A percentile compares a stretch with the other conserved stretches of the same genome.
These are phyloP conservation scores for Kentomonas sorsogonicus DNA, from an alignment of 208 protist genomes.

Conservation along the genomic window DNA sequence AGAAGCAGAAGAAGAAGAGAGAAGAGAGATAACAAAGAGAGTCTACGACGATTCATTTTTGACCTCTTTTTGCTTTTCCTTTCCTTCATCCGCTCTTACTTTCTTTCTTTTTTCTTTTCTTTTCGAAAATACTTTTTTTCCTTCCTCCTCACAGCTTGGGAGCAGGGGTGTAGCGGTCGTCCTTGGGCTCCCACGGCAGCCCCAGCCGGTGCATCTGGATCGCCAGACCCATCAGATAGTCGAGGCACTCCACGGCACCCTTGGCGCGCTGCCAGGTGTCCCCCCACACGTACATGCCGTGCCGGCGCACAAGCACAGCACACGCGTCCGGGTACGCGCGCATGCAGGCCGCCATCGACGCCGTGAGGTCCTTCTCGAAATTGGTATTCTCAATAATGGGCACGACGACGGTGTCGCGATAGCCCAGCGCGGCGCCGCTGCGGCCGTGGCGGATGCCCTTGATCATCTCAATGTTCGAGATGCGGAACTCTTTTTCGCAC, in stretches of 20 bases:
- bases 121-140: conserved; percentile 4
- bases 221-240: conserved; percentile 92
- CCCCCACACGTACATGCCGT: conserved; percentile 96
- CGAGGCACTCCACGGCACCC: conserved; percentile 89
- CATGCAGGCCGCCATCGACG: conserved; percentile 83
- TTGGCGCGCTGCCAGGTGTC: conserved; percentile 93
- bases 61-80: background rate
- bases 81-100: conserved; percentile 1
- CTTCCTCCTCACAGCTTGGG: no score
- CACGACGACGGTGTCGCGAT: conserved; percentile 87
- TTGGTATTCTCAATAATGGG: conserved; percentile 96
- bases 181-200: conserved; percentile 44
- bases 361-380: conserved; percentile 66
- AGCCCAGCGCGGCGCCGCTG: conserved; percentile 61
- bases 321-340: conserved; percentile 84
- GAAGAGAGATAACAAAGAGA: background rate
- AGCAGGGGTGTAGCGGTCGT: conserved; percentile 2
- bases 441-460: conserved; percentile 75
- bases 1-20: background rate
- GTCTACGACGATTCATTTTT: conserved; percentile 10
- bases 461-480: conserved; percentile 95
- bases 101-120: conserved; percentile 1
- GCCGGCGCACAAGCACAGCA: conserved; percentile 90
- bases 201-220: conserved; percentile 51
- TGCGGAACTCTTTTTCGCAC: conserved; percentile 89